Base-by-base conservation (phyloP, 352 stramenopile genomes). In the Phytophthora capsici region DNA sequence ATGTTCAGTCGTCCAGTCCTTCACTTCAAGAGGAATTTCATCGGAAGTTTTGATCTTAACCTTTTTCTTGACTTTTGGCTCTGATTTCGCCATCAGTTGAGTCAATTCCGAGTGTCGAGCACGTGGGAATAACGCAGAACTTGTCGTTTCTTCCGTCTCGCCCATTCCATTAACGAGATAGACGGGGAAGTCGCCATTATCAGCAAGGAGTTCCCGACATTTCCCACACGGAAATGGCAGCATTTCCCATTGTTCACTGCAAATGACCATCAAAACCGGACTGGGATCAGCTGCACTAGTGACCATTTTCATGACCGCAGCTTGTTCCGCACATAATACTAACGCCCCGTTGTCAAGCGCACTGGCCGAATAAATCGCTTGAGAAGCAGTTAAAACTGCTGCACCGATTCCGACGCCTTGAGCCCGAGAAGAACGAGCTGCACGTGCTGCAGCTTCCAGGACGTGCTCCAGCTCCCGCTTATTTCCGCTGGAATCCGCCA, bases 111-210 rank as follows among this genome's bases (percentile, higher is more conserved):
- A 60, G 37, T 86, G 62, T 8, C 75, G 51, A 20, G 75, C 77
- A 25, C 69, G 63, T 48, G 86, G 84, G 55, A 92, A 92, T 14
- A 94, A 62, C 8, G 54, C 61, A 22, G 77, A 88, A 23, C 84
- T 89, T 23, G 63, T 67, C 13, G 82, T 93, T 32, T 89, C 73
- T 19, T 88, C 71, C 4, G 59, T 80, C 13, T 84, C 66, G 4
- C 77, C 69, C 16, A 75, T 47, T 6, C 58, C 71, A 40, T 89
- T 90, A 16, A 91, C 66, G 12, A 94, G 57, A 53, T 88, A 90
- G 12, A 94, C 58, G 10, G 82, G 80, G 30, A 93, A 94, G 32
- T 93, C 82, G n/a, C 84, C 86, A 50, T 77, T 85, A 3, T 82
- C 71, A 10, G 81, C 83, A 48, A 93, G 60, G 17, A 91, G 79